Conservation (phyloP, 129 eudicot species). For the Smallanthus sonchifolius region DNA sequence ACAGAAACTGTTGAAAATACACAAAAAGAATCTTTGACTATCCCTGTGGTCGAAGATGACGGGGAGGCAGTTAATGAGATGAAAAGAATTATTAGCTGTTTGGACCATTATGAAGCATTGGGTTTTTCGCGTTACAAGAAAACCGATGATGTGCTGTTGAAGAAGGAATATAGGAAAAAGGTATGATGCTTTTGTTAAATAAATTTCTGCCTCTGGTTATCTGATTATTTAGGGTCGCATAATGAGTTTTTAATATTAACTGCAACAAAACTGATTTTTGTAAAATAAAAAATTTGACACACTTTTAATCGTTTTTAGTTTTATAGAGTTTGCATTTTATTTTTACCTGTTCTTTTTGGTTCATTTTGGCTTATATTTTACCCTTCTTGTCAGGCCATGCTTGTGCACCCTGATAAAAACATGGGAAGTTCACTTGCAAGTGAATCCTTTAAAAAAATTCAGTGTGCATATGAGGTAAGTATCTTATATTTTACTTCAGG, state of each 20-base stretch:
- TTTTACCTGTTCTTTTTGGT: slow-evolving; percentile 1
- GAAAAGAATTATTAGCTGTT: slow-evolving; percentile 60
- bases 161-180: slow-evolving; percentile 91
- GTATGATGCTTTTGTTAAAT: slow-evolving; percentile 25
- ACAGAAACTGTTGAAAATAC: slow-evolving; percentile 31
- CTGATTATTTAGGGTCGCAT: neutral
- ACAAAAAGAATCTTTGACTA: slow-evolving; percentile 32
- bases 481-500: slow-evolving; percentile 1
- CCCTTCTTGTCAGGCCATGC: slow-evolving; percentile 61
- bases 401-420: slow-evolving; percentile 98
- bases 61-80: slow-evolving; percentile 59
- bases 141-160: slow-evolving; percentile 57
- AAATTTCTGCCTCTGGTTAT: neutral
- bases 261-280: neutral
- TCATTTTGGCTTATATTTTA: neutral
- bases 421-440: slow-evolving; percentile 97
- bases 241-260: neutral
- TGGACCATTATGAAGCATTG: slow-evolving; percentile 79
- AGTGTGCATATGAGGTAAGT: slow-evolving; percentile 88
- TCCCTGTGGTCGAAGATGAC: slow-evolving; percentile 58
- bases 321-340: too few species aligned
- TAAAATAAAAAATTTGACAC: neutral
- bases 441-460: slow-evolving; percentile 93
- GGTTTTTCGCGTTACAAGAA: slow-evolving; percentile 62
- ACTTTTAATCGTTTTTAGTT: neutral